Percentiles rank a stretch among this genome's conserved stretches.
These are phyloP conservation scores for Tolypocladium guangdongense DNA, from an alignment of 2,329 filamentous ascomycete species.

Conservation along the genomic window DNA sequence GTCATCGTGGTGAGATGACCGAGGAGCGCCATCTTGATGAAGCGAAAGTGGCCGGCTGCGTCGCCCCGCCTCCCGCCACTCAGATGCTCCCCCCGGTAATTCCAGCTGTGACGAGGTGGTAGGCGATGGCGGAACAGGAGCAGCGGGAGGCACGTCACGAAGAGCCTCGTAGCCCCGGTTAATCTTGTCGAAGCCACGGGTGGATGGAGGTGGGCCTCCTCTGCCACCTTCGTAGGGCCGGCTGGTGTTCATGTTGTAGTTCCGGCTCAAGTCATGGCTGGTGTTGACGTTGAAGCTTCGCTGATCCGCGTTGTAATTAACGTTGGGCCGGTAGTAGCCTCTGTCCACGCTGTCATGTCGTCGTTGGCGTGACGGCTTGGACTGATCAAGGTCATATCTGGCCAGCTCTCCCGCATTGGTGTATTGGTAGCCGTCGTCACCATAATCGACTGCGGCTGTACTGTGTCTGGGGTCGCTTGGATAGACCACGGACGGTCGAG, in stretches of 20 bases:
- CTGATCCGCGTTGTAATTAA: conserved; percentile 38
- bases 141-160: conserved; percentile 29
- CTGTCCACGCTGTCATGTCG: conserved; percentile 46
- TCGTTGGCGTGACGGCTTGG: conserved; percentile 26
- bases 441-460: conserved; percentile 37
- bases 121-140: conserved; percentile 26
- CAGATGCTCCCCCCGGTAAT: conserved; percentile 3
- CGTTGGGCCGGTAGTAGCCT: conserved; percentile 43
- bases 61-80: conserved; percentile 11
- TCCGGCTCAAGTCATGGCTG: conserved; percentile 29
- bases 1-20: conserved; percentile 34
- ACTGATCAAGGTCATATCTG: conserved; percentile 48
- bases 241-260: conserved; percentile 24
- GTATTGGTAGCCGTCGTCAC: conserved; percentile 51
- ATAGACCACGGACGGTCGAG: conserved; percentile 35
- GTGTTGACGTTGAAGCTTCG: conserved; percentile 36
- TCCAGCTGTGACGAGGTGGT: conserved; percentile 11
- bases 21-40: conserved; percentile 37
- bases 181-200: conserved; percentile 60
- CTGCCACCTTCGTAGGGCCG: conserved; percentile 25
- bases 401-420: conserved; percentile 52
- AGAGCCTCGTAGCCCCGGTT: conserved; percentile 41
- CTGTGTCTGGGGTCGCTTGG: conserved; percentile 31
- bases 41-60: conserved; percentile 37
- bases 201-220: conserved; percentile 54